A percentile compares a stretch with the other conserved stretches of the same genome.
Evolutionary conservation across 1,284 basidiomycete genomes (phyloP).

Genomic region (Melampsora americana): DNA sequence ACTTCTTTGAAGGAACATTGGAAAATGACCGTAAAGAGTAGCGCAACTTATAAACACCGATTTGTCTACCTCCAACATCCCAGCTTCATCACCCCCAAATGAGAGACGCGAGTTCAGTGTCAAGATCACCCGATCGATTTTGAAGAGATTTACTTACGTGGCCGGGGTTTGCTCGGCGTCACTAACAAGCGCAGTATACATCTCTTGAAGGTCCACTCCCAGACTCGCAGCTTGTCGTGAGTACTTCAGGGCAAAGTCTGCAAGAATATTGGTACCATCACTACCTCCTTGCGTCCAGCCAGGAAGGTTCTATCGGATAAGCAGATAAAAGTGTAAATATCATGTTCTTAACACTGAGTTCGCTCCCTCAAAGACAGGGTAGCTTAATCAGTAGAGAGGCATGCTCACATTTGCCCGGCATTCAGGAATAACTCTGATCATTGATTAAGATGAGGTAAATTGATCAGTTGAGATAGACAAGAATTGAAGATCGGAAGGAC

Average conservation of each 20-base stretch:
- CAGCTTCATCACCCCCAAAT: too few relatives aligned
- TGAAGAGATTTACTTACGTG: background rate
- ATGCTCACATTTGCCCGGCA: background rate
- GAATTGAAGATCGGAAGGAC: constrained; percentile 54
- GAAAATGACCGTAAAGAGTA: too few relatives aligned
- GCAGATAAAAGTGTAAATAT: too few relatives aligned
- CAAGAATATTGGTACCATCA: background rate
- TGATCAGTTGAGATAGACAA: too few relatives aligned
- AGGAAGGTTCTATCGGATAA: background rate
- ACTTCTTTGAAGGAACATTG: too few relatives aligned
- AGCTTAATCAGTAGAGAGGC: too few relatives aligned
- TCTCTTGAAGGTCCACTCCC: background rate
- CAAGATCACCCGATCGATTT: background rate
- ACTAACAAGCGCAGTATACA: background rate
- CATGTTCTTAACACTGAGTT: too few relatives aligned
- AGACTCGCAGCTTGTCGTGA: background rate
- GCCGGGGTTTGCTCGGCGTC: background rate
- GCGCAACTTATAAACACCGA: background rate
- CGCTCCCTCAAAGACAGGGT: too few relatives aligned
- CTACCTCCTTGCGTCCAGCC: background rate
- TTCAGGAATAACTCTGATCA: background rate
- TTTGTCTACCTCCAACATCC: background rate
- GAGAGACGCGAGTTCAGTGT: background rate
- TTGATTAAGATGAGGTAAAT: too few relatives aligned
- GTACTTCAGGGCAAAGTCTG: constrained; percentile 4